Evolutionary conservation across 176 grass and related monocot genomes (phyloP).

Genomic region (Coix lacrymajobi): DNA sequence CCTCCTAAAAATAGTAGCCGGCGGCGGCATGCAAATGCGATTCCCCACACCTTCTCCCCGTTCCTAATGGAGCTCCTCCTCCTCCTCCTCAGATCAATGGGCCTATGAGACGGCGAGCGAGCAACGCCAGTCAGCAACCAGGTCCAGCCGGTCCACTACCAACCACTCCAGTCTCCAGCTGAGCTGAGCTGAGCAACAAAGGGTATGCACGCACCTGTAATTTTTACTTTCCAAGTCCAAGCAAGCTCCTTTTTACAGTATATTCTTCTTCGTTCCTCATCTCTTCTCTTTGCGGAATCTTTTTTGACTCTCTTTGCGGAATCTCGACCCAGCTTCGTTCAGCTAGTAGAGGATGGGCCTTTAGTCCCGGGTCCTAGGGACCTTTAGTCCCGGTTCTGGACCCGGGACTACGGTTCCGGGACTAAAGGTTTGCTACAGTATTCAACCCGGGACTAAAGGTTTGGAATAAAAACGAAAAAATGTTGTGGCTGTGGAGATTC

Average conservation of each 20-base stretch:
- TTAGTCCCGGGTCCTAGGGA: too few species aligned
- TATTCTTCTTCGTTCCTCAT: not conserved
- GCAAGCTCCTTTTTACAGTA: not conserved
- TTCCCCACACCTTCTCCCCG: not conserved
- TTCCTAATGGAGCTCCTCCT: not conserved
- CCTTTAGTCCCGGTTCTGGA: too few species aligned
- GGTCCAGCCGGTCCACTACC: not conserved
- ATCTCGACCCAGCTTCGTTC: conserved; percentile 18
- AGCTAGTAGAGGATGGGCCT: too few species aligned
- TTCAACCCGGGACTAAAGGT: too few species aligned
- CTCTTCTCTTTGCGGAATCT: too few species aligned
- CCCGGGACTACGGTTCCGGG: too few species aligned
- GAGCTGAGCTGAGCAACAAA: conserved; percentile 4
- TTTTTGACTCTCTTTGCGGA: conserved; percentile 1
- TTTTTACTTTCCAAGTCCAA: not conserved
- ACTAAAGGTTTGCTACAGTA: too few species aligned
- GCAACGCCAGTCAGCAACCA: not conserved
- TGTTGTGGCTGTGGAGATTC: too few species aligned
- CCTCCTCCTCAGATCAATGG: not conserved
- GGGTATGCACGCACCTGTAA: not conserved
- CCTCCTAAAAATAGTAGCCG: conserved; percentile 49
- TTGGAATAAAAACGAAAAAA: too few species aligned
- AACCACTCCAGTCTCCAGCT: not conserved
- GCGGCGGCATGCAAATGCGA: conserved; percentile 25
- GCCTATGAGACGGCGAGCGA: conserved; percentile 29